These are phyloP conservation scores for Aspergillus transmontanensis DNA, from an alignment of 2,329 filamentous ascomycete species.

Conservation along the genomic window DNA sequence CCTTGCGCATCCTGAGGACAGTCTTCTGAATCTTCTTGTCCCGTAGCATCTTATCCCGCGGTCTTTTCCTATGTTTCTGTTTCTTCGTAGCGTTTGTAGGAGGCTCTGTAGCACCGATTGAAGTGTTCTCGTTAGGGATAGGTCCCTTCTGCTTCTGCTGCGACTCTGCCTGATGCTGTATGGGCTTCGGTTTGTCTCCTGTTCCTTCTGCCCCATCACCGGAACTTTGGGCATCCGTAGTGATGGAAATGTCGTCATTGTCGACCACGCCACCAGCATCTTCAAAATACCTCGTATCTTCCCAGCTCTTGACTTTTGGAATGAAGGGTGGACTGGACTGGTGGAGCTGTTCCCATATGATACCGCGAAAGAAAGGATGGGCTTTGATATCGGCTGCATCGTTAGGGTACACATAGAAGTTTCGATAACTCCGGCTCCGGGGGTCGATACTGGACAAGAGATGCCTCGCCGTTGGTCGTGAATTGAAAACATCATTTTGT, in stretches of 20 bases:
- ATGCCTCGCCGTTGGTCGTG: slow-evolving; percentile 32
- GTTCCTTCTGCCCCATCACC: slow-evolving; percentile 8
- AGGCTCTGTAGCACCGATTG: slow-evolving; percentile 43
- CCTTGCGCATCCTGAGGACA: slow-evolving; percentile 80
- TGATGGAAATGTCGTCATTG: slow-evolving; percentile 15
- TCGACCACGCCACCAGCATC: slow-evolving; percentile 62
- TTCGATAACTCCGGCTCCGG: slow-evolving; percentile 45
- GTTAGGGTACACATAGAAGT: slow-evolving; percentile 74
- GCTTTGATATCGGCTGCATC: slow-evolving; percentile 88
- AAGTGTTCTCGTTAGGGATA: slow-evolving; percentile 32
- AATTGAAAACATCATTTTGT: slow-evolving; percentile 59
- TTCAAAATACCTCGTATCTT: slow-evolving; percentile 89
- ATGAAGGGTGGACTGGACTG: slow-evolving; percentile 74
- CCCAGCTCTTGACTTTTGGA: slow-evolving; percentile 67
- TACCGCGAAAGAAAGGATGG: slow-evolving; percentile 80
- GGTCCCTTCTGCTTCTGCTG: slow-evolving; percentile 5
- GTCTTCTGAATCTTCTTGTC: slow-evolving; percentile 67
- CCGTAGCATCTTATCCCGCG: slow-evolving; percentile 81
- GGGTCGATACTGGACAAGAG: slow-evolving; percentile 34
- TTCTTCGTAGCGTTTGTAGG: slow-evolving; percentile 35
- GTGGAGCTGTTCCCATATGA: slow-evolving; percentile 78
- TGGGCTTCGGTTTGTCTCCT: neutral
- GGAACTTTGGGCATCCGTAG: slow-evolving; percentile 11
- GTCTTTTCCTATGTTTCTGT: slow-evolving; percentile 71
- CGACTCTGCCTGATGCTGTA: neutral